Evolutionary conservation across 2,329 filamentous ascomycete species (phyloP), one percentile per base, ranked within the genome.

Genomic region (Penicillium fuscoglaucum): DNA sequence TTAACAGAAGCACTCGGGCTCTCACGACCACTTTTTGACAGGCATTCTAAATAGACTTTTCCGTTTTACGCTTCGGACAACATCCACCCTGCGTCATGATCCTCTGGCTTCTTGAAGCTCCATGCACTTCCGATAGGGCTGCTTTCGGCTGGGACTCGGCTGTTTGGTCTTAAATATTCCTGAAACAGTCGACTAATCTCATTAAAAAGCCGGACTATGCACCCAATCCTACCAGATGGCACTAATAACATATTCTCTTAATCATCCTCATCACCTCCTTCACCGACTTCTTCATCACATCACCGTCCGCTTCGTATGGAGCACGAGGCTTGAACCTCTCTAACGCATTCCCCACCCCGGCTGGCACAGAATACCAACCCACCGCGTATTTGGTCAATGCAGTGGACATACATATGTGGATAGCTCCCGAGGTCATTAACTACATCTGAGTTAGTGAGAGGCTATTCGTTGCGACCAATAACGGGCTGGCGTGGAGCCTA

Each of bases 281-380:
- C 41, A 82, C 76, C 43, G 67, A 72, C 67, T 75, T 69, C 74
- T 80, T 81, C n/a, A 72, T 74, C 33, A 64, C 74, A 35, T 80
- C 78, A 7, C 68, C 70, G 0, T 77, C 72, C 59, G 76, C 74
- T 62, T 83, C 76, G 67, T 90, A 33, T n/a, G 87, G 87, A 58
- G 81, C 79, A 55, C 87, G 78, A 0, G 86, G 86, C 70, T 74
- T 76, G 71, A 89, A 69, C 72, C 83, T 83, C 70, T 80, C 78
- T 71, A 82, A 82, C 2, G 86, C 84, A 1, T 80, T 81, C 58
- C 83, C 80, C 39, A 90, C 85, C 85, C 87, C 87, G 52, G 74
- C 72, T 57, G 73, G 79, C 1, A 85, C 88, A 35, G 84, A 84
- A 63, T 82, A 84, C 33, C 4, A 31, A 31, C 10, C 29, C 12